Evolutionary conservation across 225 moss, liverwort and hornwort genomes (phyloP).

Genomic region (Bryum argenteum): DNA sequence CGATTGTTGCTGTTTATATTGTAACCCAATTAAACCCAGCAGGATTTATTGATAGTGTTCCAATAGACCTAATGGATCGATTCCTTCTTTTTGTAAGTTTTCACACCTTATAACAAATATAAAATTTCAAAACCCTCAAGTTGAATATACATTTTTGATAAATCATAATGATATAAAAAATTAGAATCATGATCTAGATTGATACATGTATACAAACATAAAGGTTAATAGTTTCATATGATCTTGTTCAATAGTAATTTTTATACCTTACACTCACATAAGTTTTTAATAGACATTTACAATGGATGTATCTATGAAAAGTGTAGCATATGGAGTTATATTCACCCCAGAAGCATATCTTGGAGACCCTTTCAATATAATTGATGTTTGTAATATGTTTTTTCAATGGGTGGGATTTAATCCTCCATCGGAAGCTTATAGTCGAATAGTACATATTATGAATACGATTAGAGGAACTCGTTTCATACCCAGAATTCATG

Average conservation of each 20-base stretch:
- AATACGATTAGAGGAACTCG: slow-evolving; percentile 58
- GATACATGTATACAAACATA: background rate
- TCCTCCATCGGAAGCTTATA: slow-evolving; percentile 49
- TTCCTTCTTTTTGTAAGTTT: slow-evolving; percentile 59
- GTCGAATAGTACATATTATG: slow-evolving; percentile 54
- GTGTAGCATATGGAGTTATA: slow-evolving; percentile 76
- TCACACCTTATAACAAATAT: background rate
- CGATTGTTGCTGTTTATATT: slow-evolving; percentile 43
- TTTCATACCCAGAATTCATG: slow-evolving; percentile 66
- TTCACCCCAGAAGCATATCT: slow-evolving; percentile 84
- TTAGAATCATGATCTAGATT: no score
- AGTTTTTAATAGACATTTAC: slow-evolving; percentile 46
- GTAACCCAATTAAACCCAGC: slow-evolving; percentile 38
- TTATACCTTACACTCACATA: no score
- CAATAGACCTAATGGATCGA: slow-evolving; percentile 54
- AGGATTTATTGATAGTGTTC: slow-evolving; percentile 36
- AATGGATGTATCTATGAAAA: slow-evolving; percentile 57
- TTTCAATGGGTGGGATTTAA: slow-evolving; percentile 66
- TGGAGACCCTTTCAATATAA: slow-evolving; percentile 75
- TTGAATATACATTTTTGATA: no score
- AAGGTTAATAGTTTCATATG: no score
- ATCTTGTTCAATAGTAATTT: no score
- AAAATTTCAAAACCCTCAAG: no score
- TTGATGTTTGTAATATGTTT: slow-evolving; percentile 69
- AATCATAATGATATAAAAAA: no score